phyloP scores from a whole-genome alignment of 768 basidiomycete species.

The Lactarius hatsudake region DNA sequence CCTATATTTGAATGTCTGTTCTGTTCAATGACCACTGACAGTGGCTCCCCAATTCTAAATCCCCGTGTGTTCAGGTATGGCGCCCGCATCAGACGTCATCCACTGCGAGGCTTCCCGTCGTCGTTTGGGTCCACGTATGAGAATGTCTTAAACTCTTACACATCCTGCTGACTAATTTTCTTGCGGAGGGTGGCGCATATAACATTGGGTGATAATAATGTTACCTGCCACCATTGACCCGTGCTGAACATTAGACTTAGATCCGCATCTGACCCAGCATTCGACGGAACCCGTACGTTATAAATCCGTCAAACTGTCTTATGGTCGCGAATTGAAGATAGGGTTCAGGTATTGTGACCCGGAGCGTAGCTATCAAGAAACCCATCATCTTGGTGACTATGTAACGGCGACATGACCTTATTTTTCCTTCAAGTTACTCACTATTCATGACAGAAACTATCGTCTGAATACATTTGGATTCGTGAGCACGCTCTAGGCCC shows the following conservation, averaged over 20 bases:
- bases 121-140: conserved; percentile 39
- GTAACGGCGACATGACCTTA: conserved; percentile 30
- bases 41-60: background rate
- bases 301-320: background rate
- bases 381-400: conserved; percentile 59
- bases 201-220: conserved; percentile 39
- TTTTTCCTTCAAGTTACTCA: background rate
- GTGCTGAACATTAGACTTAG: conserved; percentile 32
- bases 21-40: background rate
- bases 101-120: conserved; percentile 33
- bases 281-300: conserved; percentile 47
- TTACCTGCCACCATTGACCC: conserved; percentile 36
- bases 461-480: conserved; percentile 57
- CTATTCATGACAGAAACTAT: conserved; percentile 43
- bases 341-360: conserved; percentile 44
- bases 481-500: conserved; percentile 30
- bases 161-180: background rate
- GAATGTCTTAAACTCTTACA: background rate
- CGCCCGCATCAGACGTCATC: conserved; percentile 31
- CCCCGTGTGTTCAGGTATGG: conserved; percentile 30
- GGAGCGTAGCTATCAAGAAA: conserved; percentile 45
- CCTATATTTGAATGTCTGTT: conserved; percentile 49
- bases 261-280: conserved; percentile 41
- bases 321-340: background rate
- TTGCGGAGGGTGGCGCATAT: conserved; percentile 47